phyloP scores from a whole-genome alignment of 352 stramenopile genomes.

The Phytophthora cryptogea region DNA sequence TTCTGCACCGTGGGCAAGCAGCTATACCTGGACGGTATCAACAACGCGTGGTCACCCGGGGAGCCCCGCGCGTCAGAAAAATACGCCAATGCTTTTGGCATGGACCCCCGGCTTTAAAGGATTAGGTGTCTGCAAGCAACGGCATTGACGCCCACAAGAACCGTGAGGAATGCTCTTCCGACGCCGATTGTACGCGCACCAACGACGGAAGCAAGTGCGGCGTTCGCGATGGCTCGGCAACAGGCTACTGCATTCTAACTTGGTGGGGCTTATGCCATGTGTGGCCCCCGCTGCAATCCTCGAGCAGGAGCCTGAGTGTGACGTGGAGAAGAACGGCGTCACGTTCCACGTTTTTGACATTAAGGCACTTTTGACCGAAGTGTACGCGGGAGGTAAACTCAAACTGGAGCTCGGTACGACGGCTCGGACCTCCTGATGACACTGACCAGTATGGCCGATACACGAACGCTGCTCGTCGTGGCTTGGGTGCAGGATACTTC shows the following conservation, averaged over 20 bases:
- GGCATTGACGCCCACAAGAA: constrained; percentile 31
- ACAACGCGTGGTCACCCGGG: constrained; percentile 38
- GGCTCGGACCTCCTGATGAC: constrained; percentile 16
- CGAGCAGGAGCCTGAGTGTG: constrained; percentile 37
- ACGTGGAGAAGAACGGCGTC: constrained; percentile 32
- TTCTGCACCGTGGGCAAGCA: constrained; percentile 40
- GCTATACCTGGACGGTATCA: constrained; percentile 70
- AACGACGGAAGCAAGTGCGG: constrained; percentile 25
- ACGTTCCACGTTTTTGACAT: constrained; percentile 40
- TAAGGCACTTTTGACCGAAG: constrained; percentile 25
- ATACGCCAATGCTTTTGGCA: constrained; percentile 41
- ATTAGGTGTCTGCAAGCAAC: constrained; percentile 33
- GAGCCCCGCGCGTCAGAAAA: constrained; percentile 38
- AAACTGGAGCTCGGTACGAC: constrained; percentile 30
- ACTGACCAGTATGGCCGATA: constrained; percentile 32
- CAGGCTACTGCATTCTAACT: constrained; percentile 32
- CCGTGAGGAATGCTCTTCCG: constrained; percentile 11
- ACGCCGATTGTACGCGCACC: constrained; percentile 17
- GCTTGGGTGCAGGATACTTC: constrained; percentile 34
- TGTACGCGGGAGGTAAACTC: constrained; percentile 30
- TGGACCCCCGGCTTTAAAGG: constrained; percentile 38
- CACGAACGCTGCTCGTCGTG: constrained; percentile 27
- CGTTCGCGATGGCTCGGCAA: constrained; percentile 14
- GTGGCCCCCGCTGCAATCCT: constrained; percentile 34
- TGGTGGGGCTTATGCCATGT: constrained; percentile 44